phyloP scores from a whole-genome alignment of 345 rosid genomes.

The Clarkia xantiana region DNA sequence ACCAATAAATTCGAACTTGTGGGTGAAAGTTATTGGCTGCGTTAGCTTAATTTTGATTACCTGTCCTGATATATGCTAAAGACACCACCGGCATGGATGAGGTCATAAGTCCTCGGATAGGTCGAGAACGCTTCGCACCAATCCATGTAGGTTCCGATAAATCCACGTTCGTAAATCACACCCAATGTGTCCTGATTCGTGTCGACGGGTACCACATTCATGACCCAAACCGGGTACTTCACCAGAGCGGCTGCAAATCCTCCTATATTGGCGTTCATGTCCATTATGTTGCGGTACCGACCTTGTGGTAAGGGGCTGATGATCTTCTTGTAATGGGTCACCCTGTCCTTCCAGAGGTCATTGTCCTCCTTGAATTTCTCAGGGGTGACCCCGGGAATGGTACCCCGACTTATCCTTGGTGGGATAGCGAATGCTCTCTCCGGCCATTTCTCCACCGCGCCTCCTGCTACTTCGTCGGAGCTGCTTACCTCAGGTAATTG shows the following conservation, averaged over 20 bases:
- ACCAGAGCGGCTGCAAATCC: slow-evolving; percentile 72
- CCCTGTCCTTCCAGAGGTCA: slow-evolving; percentile 65
- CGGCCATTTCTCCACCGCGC: slow-evolving; percentile 79
- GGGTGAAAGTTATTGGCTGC: too few species aligned
- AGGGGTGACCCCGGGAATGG: slow-evolving; percentile 44
- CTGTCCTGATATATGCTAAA: slow-evolving; percentile 65
- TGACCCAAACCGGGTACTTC: slow-evolving; percentile 75
- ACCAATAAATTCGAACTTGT: too few species aligned
- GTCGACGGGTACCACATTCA: slow-evolving; percentile 75
- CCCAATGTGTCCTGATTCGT: slow-evolving; percentile 68
- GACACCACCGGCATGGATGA: too few species aligned
- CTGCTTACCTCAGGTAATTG: slow-evolving; percentile 60
- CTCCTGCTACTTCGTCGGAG: slow-evolving; percentile 69
- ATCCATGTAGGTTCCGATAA: slow-evolving; percentile 78
- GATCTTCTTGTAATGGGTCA: slow-evolving; percentile 48
- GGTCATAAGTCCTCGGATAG: slow-evolving; percentile 93
- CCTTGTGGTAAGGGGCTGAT: slow-evolving; percentile 43
- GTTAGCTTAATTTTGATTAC: too few species aligned
- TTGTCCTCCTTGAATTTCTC: slow-evolving; percentile 63
- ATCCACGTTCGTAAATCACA: slow-evolving; percentile 64
- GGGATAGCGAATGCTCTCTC: slow-evolving; percentile 63
- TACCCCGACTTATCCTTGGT: slow-evolving; percentile 66
- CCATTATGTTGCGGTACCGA: slow-evolving; percentile 76
- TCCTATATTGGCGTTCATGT: slow-evolving; percentile 89
- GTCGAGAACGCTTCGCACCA: slow-evolving; percentile 98